Conservation (phyloP, 2,329 filamentous ascomycete species). For the Dactylellina cionopaga region DNA sequence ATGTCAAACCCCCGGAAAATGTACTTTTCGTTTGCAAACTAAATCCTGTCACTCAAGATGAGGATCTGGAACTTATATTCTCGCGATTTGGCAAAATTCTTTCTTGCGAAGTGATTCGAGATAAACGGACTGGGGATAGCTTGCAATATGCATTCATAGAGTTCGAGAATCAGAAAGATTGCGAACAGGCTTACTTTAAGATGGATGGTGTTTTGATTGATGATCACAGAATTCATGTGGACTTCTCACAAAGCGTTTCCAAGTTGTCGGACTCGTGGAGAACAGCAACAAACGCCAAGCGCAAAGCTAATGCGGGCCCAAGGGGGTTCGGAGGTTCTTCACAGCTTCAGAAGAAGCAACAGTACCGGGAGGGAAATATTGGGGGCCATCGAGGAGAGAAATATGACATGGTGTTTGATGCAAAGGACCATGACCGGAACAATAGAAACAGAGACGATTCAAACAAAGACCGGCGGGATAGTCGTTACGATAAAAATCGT, state of each 20-base stretch:
- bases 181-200: conserved; percentile 96
- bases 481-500: conserved; percentile 61
- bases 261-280: conserved; percentile 92
- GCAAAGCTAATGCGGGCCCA: conserved; percentile 67
- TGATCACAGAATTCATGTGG: conserved; percentile 95
- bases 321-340: conserved; percentile 92
- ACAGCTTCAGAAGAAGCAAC: conserved; percentile 86
- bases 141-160: conserved; percentile 98
- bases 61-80: conserved; percentile 95
- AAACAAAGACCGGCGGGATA: conserved; percentile 57
- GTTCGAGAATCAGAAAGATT: conserved; percentile 89
- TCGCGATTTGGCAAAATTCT: conserved; percentile 94
- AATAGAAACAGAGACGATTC: conserved; percentile 59
- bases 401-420: conserved; percentile 85
- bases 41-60: conserved; percentile 93
- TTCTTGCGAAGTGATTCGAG: conserved; percentile 94
- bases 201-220: conserved; percentile 98
- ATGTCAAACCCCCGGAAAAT: conserved; percentile 97
- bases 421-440: conserved; percentile 71
- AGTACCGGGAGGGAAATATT: conserved; percentile 79
- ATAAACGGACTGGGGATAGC: conserved; percentile 92
- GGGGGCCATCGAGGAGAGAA: conserved; percentile 58
- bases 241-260: conserved; percentile 93
- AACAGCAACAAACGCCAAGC: conserved; percentile 82
- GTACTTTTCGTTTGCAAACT: conserved; percentile 98